Base-by-base conservation (phyloP, 148 eudicot genomes). In the Camellia lanceoleosa region DNA sequence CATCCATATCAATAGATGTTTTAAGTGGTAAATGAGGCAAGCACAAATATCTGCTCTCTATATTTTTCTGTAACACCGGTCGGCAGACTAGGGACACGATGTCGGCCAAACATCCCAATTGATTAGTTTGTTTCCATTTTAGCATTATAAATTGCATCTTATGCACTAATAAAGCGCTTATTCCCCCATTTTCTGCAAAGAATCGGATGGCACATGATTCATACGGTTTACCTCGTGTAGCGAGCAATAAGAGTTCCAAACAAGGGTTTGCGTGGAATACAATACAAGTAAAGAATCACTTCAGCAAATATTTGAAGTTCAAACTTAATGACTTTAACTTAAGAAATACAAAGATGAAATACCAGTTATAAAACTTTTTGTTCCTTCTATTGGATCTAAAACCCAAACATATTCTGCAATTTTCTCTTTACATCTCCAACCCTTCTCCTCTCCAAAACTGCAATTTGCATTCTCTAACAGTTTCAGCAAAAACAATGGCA, bases 301-400 rank as follows among this genome's bases (percentile, higher is more conserved):
- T 15, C 7, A 30, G 4, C 13, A 0, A 4, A 74, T 42, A 43
- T 3, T 60, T 74, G 18, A 18, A 18, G 14, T 59, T 42, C 46
- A 56, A 68, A 78, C 12, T 52, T 7, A 11, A 62, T 70, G 14
- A 79, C 52, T 76, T 74, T 62, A 61, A 59, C 10, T 44, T 9
- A 30, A 19, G 68, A 68, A 42, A 51, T 10, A 43, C 19, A 46
- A 62, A 78, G 68, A 42, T 0, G 8, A 76, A 15, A 23, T 90
- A 92, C 99, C 99, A 18, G 99, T 96, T 68, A 96, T 96, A 73
- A 96, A 96, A 86, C 99, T 93, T 89, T 96, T 96, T 49, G 99
- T 96, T 68, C 99, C 99, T 83, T 96, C 98, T 80, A 96, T 96
- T 23, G 98, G 99, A 86, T 93, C 99, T 82, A 96, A 85, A 59